A percentile compares a stretch with the other conserved stretches of the same genome.
Evolutionary conservation across 345 rosid species (phyloP).

Genomic region (Brassica nigra): DNA sequence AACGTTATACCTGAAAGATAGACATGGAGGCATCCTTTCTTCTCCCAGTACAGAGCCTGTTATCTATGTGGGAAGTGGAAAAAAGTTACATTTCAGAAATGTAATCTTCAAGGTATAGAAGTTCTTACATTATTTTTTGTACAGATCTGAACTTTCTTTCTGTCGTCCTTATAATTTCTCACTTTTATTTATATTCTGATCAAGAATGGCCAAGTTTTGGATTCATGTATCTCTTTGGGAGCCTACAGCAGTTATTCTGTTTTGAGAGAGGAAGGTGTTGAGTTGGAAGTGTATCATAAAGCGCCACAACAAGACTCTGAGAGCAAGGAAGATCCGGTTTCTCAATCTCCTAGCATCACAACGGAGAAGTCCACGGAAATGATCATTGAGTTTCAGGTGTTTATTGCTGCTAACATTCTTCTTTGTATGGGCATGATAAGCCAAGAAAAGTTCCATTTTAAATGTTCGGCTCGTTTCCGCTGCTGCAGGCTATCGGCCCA

Average conservation of each 20-base stretch:
- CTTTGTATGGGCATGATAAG: conserved; percentile 16
- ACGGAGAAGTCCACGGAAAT: conserved; percentile 60
- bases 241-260: conserved; percentile 78
- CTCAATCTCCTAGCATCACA: conserved; percentile 47
- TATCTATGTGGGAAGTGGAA: conserved; percentile 77
- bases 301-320: conserved; percentile 40
- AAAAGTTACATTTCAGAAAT: conserved; percentile 80
- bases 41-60: conserved; percentile 71
- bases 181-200: conserved; percentile 25
- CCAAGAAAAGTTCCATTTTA: conserved; percentile 19
- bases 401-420: conserved; percentile 8
- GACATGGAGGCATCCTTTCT: conserved; percentile 60
- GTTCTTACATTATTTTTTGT: not conserved
- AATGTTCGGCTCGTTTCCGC: conserved; percentile 26
- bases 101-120: conserved; percentile 69
- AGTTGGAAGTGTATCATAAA: conserved; percentile 57
- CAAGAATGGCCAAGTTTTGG: conserved; percentile 85
- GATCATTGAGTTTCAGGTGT: conserved; percentile 84
- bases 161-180: conserved; percentile 15
- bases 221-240: conserved; percentile 86
- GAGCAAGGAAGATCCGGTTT: conserved; percentile 43
- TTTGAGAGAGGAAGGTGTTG: conserved; percentile 65
- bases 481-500: conserved; percentile 84
- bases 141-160: conserved; percentile 2
- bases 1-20: conserved; percentile 66